Percentiles rank a stretch among this genome's conserved stretches.
Conservation (phyloP, 2,329 filamentous ascomycete genomes). For the Basipetospora chlamydospora region DNA sequence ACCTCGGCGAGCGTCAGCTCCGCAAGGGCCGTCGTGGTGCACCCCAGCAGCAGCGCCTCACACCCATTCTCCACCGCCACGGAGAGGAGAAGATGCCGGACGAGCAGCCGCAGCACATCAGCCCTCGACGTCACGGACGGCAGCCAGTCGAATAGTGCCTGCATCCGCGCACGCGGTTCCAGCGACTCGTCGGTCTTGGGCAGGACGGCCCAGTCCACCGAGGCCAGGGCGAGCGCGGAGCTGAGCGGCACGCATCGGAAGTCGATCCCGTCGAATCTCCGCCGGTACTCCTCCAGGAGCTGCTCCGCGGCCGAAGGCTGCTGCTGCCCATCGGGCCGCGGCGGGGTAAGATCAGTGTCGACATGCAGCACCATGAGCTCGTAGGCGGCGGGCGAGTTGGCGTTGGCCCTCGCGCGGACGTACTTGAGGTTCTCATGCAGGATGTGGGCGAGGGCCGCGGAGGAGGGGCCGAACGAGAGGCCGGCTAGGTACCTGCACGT, state of each 20-base stretch:
- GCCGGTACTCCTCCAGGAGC: conserved; percentile 37
- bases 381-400: conserved; percentile 31
- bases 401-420: conserved; percentile 42
- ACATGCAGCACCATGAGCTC: conserved; percentile 48
- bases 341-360: conserved; percentile 23
- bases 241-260: conserved; percentile 52
- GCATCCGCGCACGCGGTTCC: conserved; percentile 29
- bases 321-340: conserved; percentile 1
- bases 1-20: conserved; percentile 76
- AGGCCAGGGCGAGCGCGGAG: conserved; percentile 36
- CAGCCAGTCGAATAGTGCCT: conserved; percentile 41
- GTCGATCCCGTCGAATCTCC: conserved; percentile 49
- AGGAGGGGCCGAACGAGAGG: conserved; percentile 72
- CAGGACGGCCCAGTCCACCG: conserved; percentile 39
- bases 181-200: conserved; percentile 12
- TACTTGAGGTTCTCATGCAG: conserved; percentile 54
- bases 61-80: conserved; percentile 46
- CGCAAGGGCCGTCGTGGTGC: conserved; percentile 77
- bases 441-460: conserved; percentile 60
- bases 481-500: conserved; percentile 50
- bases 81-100: conserved; percentile 55
- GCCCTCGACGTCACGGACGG: conserved; percentile 60
- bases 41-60: conserved; percentile 63
- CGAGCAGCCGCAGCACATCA: conserved; percentile 58
- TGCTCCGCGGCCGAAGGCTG: conserved; percentile 19